phyloP scores from a whole-genome alignment of 768 basidiomycete species.

The Dacryopinax primogenitus region DNA sequence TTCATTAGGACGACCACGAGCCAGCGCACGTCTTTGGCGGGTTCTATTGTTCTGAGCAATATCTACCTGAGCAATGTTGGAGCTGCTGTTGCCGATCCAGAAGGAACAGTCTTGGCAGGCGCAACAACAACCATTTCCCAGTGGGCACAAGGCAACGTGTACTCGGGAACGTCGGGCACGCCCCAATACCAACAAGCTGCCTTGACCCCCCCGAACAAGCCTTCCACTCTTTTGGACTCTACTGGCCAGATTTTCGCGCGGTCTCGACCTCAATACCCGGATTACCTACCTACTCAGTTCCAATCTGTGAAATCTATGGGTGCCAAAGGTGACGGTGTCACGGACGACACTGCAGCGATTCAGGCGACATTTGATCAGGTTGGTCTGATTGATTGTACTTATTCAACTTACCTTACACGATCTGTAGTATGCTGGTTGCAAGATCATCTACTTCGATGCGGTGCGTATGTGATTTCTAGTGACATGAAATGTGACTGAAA shows the following conservation, averaged over 20 bases:
- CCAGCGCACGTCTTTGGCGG: slow-evolving; percentile 29
- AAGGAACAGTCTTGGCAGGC: slow-evolving; percentile 43
- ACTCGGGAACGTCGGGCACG: slow-evolving; percentile 36
- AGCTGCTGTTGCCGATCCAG: slow-evolving; percentile 46
- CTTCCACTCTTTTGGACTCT: slow-evolving; percentile 42
- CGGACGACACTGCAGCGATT: slow-evolving; percentile 63
- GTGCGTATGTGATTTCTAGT: slow-evolving; percentile 30
- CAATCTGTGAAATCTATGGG: slow-evolving; percentile 59
- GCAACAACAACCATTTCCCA: slow-evolving; percentile 42
- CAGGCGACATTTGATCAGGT: slow-evolving; percentile 48
- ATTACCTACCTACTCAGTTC: slow-evolving; percentile 50
- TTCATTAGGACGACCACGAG: slow-evolving; percentile 43
- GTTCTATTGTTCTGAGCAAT: slow-evolving; percentile 56
- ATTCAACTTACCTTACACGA: not conserved
- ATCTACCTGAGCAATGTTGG: slow-evolving; percentile 46
- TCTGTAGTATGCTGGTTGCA: slow-evolving; percentile 51
- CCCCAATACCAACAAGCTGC: slow-evolving; percentile 40
- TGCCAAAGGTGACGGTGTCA: slow-evolving; percentile 58
- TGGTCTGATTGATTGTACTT: slow-evolving; percentile 4
- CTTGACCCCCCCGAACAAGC: slow-evolving; percentile 41
- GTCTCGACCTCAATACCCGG: not conserved
- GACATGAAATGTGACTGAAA: not conserved
- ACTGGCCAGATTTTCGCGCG: slow-evolving; percentile 16
- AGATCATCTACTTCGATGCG: slow-evolving; percentile 73
- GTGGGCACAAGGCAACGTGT: slow-evolving; percentile 72